Percentiles rank a stretch among this genome's conserved stretches.
phyloP scores from a whole-genome alignment of 495 filamentous ascomycete genomes.

The Penicillium turbatum region DNA sequence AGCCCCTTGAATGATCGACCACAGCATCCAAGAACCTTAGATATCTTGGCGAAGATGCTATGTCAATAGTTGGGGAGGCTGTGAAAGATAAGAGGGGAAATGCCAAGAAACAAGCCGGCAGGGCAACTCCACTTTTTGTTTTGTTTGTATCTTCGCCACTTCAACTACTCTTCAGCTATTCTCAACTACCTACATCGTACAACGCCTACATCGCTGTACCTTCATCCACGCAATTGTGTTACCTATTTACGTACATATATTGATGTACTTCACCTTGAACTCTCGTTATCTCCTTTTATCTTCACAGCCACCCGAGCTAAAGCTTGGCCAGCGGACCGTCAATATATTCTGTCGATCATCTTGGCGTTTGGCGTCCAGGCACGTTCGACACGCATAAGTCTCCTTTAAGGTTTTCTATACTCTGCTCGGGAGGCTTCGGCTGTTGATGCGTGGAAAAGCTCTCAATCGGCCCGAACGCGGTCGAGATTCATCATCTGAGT shows the following conservation, averaged over 20 bases:
- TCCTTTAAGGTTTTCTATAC: background rate
- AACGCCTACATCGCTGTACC: background rate
- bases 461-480: conserved; percentile 15
- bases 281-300: conserved; percentile 2
- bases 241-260: background rate
- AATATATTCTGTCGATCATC: conserved; percentile 35
- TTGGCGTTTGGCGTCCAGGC: conserved; percentile 25
- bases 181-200: background rate
- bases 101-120: background rate
- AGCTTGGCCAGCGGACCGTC: conserved; percentile 40
- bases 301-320: conserved; percentile 26
- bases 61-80: conserved; percentile 24
- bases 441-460: background rate
- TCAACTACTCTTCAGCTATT: background rate
- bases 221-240: conserved; percentile 7
- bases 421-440: conserved; percentile 6
- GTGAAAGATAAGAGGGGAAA: conserved; percentile 16
- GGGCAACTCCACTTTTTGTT: background rate
- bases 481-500: conserved; percentile 15
- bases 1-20: conserved; percentile 15
- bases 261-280: background rate
- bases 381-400: conserved; percentile 16
- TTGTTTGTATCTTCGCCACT: background rate
- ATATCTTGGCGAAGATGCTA: conserved; percentile 14
- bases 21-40: conserved; percentile 4